A percentile compares a stretch with the other conserved stretches of the same genome.
These are phyloP conservation scores for Candida orba DNA, from an alignment of 805 yeast genomes.

Conservation along the genomic window DNA sequence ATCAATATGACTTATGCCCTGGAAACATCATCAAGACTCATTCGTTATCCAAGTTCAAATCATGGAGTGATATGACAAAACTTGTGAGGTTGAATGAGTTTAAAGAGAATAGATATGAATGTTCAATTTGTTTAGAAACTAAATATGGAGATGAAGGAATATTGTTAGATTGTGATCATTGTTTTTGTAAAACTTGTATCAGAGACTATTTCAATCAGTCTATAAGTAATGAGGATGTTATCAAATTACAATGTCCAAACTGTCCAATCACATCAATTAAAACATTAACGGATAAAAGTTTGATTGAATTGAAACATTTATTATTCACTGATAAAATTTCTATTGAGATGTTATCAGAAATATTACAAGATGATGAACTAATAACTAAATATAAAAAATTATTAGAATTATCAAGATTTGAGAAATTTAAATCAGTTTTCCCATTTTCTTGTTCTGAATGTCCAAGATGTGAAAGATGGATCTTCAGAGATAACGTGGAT, in stretches of 20 bases:
- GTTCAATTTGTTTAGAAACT: slow-evolving; percentile 51
- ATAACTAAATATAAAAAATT: slow-evolving; percentile 32
- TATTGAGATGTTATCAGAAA: slow-evolving; percentile 25
- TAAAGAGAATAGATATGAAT: slow-evolving; percentile 32
- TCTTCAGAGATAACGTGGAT: slow-evolving; percentile 39
- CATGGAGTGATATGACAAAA: slow-evolving; percentile 19
- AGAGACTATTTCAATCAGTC: slow-evolving; percentile 32
- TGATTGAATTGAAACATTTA: slow-evolving; percentile 26
- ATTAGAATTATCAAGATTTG: slow-evolving; percentile 33
- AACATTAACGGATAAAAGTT: slow-evolving; percentile 18
- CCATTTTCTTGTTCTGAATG: slow-evolving; percentile 46
- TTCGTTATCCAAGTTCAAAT: not conserved
- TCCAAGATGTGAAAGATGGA: slow-evolving; percentile 43
- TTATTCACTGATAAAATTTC: slow-evolving; percentile 38
- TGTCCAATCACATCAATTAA: slow-evolving; percentile 25
- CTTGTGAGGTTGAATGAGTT: slow-evolving; percentile 24
- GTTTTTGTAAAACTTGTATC: slow-evolving; percentile 41
- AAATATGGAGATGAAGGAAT: slow-evolving; percentile 38
- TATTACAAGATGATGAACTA: slow-evolving; percentile 26
- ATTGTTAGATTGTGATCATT: slow-evolving; percentile 38
- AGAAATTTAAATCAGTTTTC: slow-evolving; percentile 34
- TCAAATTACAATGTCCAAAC: slow-evolving; percentile 52
- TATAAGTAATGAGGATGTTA: slow-evolving; percentile 42
- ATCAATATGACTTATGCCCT: slow-evolving; percentile 10
- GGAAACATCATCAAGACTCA: slow-evolving; percentile 7